A percentile compares a stretch with the other conserved stretches of the same genome.
These are phyloP conservation scores for Ganoderma multipileum DNA, from an alignment of 1,284 basidiomycete species.

Conservation along the genomic window DNA sequence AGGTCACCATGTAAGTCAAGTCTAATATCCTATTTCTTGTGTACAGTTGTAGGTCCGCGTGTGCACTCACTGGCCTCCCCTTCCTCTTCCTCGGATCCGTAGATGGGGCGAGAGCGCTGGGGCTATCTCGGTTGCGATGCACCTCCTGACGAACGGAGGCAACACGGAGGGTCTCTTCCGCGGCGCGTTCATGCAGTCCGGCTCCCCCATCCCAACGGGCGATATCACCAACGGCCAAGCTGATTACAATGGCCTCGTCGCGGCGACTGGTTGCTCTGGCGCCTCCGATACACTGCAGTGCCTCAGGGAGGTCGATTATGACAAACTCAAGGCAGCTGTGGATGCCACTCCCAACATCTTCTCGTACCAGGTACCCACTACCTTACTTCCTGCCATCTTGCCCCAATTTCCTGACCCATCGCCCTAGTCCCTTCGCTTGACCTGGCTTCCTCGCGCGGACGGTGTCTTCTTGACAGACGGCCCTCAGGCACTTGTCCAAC, in stretches of 20 bases:
- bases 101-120: constrained; percentile 54
- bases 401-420: neutral
- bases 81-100: neutral
- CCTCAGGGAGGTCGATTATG: constrained; percentile 43
- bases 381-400: neutral
- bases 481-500: constrained; percentile 35
- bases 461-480: constrained; percentile 42
- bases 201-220: constrained; percentile 41
- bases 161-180: constrained; percentile 43
- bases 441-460: constrained; percentile 47
- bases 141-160: constrained; percentile 42
- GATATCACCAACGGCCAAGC: constrained; percentile 40
- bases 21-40: neutral
- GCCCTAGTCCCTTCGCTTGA: constrained; percentile 15
- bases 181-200: constrained; percentile 46
- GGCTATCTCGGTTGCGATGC: constrained; percentile 43
- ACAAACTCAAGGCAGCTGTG: constrained; percentile 39
- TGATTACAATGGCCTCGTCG: constrained; percentile 44
- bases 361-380: neutral
- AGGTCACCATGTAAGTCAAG: constrained; percentile 60
- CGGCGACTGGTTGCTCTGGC: constrained; percentile 39
- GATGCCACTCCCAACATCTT: constrained; percentile 38
- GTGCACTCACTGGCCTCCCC: neutral
- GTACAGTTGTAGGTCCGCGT: constrained; percentile 1
- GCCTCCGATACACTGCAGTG: constrained; percentile 47